Evolutionary conservation across 352 stramenopile genomes (phyloP), one percentile per base, ranked within the genome.

Genomic region (Peronospora belbahrii): DNA sequence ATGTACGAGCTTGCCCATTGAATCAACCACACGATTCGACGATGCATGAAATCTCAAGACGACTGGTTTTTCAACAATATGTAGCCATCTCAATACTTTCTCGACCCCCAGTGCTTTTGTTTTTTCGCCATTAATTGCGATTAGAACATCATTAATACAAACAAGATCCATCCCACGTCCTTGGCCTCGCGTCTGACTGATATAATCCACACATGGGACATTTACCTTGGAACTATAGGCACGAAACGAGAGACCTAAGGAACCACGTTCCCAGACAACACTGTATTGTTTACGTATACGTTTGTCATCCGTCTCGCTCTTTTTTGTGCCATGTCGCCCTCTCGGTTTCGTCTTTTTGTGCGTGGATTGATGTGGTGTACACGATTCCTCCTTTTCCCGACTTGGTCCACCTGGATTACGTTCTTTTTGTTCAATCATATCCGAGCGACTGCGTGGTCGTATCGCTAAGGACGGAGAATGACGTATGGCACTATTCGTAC

Each of bases 61-160:
- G 4, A 85, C 74, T 4, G 77, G 77, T 38, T 84, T 86, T 36
- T 89, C 74, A 19, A 89, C 58, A 6, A 89, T 72, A 30, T 82
- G 66, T 6, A 89, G 68, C 74, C 78, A 85, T 24, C 78, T 62
- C 31, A 87, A 62, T 44, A 89, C 77, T 40, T 78, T 76, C 59
- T 89, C 72, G 38, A 89, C 74, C 8, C 77, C 77, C 11, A 89
- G 49, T 11, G 59, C 40, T 58, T 86, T 83, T 31, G 77, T 89
- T 55, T 84, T 85, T 45, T 89, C 70, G 19, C 77, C 77, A 25
- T 89, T 87, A 48, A 89, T 85, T 14, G 73, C 70, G 51, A 89
- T 82, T 9, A 89, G 67, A 48, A 89, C 77, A 56, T 89, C 77
- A 57, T 87, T 89, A 15, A 89, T 48, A 52, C 77, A 89, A 7